Evolutionary conservation across 1,284 basidiomycete genomes (phyloP), one percentile per base, ranked within the genome.

Genomic region (Pisolithus thermaeus): DNA sequence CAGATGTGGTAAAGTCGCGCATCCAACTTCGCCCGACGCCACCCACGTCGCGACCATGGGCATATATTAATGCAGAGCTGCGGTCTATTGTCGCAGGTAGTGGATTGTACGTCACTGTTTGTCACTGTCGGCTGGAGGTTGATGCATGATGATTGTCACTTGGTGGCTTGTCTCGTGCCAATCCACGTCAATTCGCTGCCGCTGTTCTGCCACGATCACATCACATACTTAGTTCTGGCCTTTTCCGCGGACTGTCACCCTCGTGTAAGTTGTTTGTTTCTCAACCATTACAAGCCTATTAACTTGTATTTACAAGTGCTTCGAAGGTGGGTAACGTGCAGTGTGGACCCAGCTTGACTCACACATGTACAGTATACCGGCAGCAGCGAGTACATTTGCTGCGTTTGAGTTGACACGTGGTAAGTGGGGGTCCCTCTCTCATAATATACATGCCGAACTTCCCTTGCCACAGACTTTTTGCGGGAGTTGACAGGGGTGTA

Each of bases 1-100:
- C 52, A 90, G 93, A 97, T 60, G 90, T 97, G 3, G 81, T 96
- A 46, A 97, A 97, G 73, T 92, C 90, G 3, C 83, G 92, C 35
- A 77, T 97, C 9, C 94, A 97, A 62, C 78, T 95, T 18, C 83
- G 90, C 0, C 67, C 80, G 1, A 79, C 74, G 9, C 92, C 94
- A 0, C 92, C 93, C 0, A 76, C 72, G 20, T 83, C 83, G 7
- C 88, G 84, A 4, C 88, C 90, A 8, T 79, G 90, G 47, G 89
- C 85, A 54, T 97, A 97, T 64, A 91, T 97, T 48, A 73, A 76
- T 2, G 70, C 75, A 41, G 92, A 96, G 61, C 63, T 94, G 42
- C 76, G 71, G 49, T 66, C 75, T 0, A 81, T 96, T 43, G 72
- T 94, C 4, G 67, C 73, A 11, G 89, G 94, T 67, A 81, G 84